phyloP scores from a whole-genome alignment of 169 alveolate species.

The Cryptosporidium andersoni region DNA sequence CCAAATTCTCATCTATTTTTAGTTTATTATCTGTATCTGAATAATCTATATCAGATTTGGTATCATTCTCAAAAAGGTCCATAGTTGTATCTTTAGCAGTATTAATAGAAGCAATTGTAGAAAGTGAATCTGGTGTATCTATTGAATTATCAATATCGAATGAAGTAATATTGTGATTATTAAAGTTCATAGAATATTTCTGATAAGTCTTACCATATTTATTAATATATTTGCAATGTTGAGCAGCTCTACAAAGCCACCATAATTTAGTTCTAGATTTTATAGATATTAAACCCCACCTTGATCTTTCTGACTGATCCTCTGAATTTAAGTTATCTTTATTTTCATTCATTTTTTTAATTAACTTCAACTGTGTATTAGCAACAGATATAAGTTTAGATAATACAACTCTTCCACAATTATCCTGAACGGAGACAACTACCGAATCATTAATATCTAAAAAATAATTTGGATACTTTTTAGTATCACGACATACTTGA shows the following conservation, averaged over 20 bases:
- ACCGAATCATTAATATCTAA: slow-evolving; percentile 49
- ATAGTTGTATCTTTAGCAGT: slow-evolving; percentile 32
- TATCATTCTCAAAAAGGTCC: slow-evolving; percentile 7
- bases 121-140: background rate
- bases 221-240: slow-evolving; percentile 42
- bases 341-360: slow-evolving; percentile 28
- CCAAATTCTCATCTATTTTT: slow-evolving; percentile 1
- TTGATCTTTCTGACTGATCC: background rate
- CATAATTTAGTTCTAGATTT: slow-evolving; percentile 51
- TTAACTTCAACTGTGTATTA: slow-evolving; percentile 28
- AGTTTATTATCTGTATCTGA: background rate
- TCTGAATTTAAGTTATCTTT: background rate
- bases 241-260: slow-evolving; percentile 68
- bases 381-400: slow-evolving; percentile 31
- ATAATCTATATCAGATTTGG: background rate
- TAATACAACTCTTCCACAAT: slow-evolving; percentile 39
- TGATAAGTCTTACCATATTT: background rate
- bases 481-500: background rate
- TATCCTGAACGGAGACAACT: slow-evolving; percentile 34
- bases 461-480: slow-evolving; percentile 10
- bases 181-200: too few species aligned
- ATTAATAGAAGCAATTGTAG: slow-evolving; percentile 15
- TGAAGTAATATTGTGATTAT: slow-evolving; percentile 3
- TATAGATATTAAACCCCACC: slow-evolving; percentile 34
- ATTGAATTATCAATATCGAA: slow-evolving; percentile 5